Percentiles rank a stretch among this genome's conserved stretches.
Evolutionary conservation across 1,284 basidiomycete genomes (phyloP).

Genomic region (Malassezia nana): DNA sequence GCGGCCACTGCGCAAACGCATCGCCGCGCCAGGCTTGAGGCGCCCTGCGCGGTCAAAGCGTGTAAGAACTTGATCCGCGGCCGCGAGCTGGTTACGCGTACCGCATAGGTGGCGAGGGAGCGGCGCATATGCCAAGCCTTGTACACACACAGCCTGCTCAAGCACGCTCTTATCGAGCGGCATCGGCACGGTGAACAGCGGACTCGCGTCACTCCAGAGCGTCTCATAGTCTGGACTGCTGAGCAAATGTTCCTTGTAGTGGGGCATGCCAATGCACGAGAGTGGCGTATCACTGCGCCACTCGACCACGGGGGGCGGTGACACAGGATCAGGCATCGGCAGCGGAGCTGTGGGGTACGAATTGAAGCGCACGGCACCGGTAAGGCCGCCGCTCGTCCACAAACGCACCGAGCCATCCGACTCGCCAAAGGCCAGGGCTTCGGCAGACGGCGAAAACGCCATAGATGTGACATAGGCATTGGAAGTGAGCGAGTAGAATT

Average conservation of each 20-base stretch:
- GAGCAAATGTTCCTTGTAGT: constrained; percentile 67
- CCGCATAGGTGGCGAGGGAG: constrained; percentile 73
- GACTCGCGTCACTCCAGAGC: constrained; percentile 46
- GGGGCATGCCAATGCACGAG: constrained; percentile 78
- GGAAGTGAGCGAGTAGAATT: constrained; percentile 54
- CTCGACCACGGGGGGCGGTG: constrained; percentile 59
- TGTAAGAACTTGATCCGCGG: constrained; percentile 25
- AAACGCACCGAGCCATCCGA: constrained; percentile 75
- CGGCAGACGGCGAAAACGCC: constrained; percentile 72
- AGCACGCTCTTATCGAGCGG: constrained; percentile 68
- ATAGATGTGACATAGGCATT: constrained; percentile 69
- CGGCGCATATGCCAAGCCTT: constrained; percentile 75
- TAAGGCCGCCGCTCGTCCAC: constrained; percentile 57
- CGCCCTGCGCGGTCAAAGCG: constrained; percentile 22
- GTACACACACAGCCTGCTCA: constrained; percentile 69
- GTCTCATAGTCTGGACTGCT: constrained; percentile 59
- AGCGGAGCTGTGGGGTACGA: constrained; percentile 72
- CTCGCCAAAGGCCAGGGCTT: constrained; percentile 86
- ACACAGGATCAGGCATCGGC: constrained; percentile 71
- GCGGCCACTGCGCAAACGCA: constrained; percentile 18
- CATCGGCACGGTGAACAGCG: constrained; percentile 55
- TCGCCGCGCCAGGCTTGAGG: constrained; percentile 21
- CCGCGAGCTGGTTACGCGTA: constrained; percentile 63
- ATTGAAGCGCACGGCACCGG: constrained; percentile 61
- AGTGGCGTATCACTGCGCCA: constrained; percentile 82